phyloP scores from a whole-genome alignment of 257 asterid species.

The Forsythia viridissima region DNA sequence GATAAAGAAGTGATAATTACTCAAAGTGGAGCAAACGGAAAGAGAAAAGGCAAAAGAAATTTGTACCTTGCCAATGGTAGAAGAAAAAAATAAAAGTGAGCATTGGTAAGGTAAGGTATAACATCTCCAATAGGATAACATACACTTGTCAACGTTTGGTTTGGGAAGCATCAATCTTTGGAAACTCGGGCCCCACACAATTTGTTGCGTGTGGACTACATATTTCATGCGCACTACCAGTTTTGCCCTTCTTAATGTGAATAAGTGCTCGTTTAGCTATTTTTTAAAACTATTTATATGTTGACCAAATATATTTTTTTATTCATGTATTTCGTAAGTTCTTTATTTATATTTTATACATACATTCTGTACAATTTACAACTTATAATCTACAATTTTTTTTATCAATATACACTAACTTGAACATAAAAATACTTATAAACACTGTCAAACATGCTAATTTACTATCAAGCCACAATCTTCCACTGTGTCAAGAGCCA shows the following conservation, averaged over 20 bases:
- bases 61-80: background rate
- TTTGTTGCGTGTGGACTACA: background rate
- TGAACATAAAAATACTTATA: too few relatives aligned
- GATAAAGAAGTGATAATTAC: background rate
- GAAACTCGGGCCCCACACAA: background rate
- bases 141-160: background rate
- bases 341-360: too few relatives aligned
- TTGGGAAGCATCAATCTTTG: background rate
- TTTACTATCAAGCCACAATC: too few relatives aligned
- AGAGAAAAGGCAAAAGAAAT: background rate
- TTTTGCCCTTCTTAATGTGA: background rate
- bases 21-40: background rate
- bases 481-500: too few relatives aligned
- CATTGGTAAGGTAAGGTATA: background rate
- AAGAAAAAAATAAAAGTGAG: background rate
- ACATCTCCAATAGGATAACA: background rate
- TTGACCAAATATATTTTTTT: too few relatives aligned
- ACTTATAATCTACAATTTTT: too few relatives aligned
- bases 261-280: too few relatives aligned
- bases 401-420: too few relatives aligned
- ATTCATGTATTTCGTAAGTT: too few relatives aligned
- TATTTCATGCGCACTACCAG: background rate
- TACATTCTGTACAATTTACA: too few relatives aligned
- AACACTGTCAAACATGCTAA: too few relatives aligned
- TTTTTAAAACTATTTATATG: too few relatives aligned